Conservation (phyloP, 495 filamentous ascomycete genomes). For the Hypomontagnella submonticulosa region DNA sequence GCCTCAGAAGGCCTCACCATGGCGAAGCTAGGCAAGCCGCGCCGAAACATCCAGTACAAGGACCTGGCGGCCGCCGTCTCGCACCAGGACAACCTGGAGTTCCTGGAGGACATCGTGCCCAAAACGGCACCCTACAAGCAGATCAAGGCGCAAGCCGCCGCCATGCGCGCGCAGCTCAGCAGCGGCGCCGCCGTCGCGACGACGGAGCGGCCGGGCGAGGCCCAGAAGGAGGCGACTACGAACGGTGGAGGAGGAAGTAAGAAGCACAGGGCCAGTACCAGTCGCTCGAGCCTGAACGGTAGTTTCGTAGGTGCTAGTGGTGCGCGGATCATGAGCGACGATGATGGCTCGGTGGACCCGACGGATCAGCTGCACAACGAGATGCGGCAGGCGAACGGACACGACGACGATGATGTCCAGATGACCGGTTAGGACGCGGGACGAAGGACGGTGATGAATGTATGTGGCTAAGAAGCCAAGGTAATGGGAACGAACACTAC, state of each 20-base stretch:
- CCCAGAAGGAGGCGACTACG: constrained; percentile 3
- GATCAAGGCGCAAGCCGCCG: constrained; percentile 69
- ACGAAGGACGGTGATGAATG: neutral
- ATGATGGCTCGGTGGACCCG: constrained; percentile 48
- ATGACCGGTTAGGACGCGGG: constrained; percentile 60
- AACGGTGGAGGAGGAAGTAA: constrained; percentile 27
- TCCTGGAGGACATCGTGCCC: constrained; percentile 90
- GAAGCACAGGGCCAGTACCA: constrained; percentile 43
- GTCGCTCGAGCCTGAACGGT: constrained; percentile 38
- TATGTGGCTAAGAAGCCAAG: neutral
- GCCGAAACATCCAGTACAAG: constrained; percentile 95
- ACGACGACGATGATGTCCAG: constrained; percentile 62
- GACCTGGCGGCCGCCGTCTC: constrained; percentile 91
- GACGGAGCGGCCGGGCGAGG: neutral
- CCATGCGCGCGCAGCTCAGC: constrained; percentile 52
- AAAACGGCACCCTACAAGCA: constrained; percentile 83
- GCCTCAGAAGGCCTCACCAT: constrained; percentile 86
- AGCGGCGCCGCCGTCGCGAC: constrained; percentile 41
- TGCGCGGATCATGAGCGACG: constrained; percentile 42
- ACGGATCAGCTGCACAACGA: constrained; percentile 59
- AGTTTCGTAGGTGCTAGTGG: constrained; percentile 46
- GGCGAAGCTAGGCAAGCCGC: constrained; percentile 75
- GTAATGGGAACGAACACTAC: too few species aligned
- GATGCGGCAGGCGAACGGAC: constrained; percentile 54
- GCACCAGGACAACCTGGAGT: constrained; percentile 92